A percentile compares a stretch with the other conserved stretches of the same genome.
Evolutionary conservation across 2,329 filamentous ascomycete genomes (phyloP).

Genomic region (Fusarium sororula): DNA sequence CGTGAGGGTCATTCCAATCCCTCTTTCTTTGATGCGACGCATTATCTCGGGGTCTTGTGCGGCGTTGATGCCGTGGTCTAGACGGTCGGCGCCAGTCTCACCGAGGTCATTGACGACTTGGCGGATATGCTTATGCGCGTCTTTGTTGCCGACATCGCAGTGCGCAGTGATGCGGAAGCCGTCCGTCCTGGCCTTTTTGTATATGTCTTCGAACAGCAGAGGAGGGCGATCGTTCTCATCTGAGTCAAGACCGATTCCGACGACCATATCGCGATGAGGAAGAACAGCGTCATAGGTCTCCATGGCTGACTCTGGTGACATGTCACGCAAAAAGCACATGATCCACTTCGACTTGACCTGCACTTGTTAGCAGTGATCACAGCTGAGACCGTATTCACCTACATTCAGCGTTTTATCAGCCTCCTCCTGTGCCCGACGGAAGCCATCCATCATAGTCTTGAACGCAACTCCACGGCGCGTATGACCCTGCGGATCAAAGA

Average conservation of each 20-base stretch:
- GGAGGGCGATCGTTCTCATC: constrained; percentile 58
- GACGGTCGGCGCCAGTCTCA: constrained; percentile 66
- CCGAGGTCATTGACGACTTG: constrained; percentile 61
- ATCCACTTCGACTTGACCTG: constrained; percentile 63
- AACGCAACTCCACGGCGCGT: constrained; percentile 69
- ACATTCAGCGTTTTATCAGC: constrained; percentile 51
- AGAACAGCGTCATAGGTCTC: constrained; percentile 59
- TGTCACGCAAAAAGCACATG: constrained; percentile 75
- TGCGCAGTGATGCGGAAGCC: constrained; percentile 60
- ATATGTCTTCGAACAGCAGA: constrained; percentile 54
- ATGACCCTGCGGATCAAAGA: constrained; percentile 83
- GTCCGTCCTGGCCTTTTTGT: constrained; percentile 47
- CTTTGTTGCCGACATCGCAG: constrained; percentile 60
- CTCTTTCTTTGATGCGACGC: constrained; percentile 61
- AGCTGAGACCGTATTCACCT: rapidly evolving
- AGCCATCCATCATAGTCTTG: constrained; percentile 68
- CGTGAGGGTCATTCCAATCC: constrained; percentile 73
- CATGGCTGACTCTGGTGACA: constrained; percentile 76
- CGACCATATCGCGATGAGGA: constrained; percentile 50
- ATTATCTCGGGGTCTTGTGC: constrained; percentile 68
- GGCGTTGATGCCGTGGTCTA: constrained; percentile 77
- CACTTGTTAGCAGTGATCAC: rapidly evolving
- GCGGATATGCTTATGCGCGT: constrained; percentile 60
- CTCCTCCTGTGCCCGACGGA: constrained; percentile 64
- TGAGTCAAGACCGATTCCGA: constrained; percentile 57